Conservation (phyloP, 2,329 filamentous ascomycete genomes). For the Neopestalotiopsis rosae region DNA sequence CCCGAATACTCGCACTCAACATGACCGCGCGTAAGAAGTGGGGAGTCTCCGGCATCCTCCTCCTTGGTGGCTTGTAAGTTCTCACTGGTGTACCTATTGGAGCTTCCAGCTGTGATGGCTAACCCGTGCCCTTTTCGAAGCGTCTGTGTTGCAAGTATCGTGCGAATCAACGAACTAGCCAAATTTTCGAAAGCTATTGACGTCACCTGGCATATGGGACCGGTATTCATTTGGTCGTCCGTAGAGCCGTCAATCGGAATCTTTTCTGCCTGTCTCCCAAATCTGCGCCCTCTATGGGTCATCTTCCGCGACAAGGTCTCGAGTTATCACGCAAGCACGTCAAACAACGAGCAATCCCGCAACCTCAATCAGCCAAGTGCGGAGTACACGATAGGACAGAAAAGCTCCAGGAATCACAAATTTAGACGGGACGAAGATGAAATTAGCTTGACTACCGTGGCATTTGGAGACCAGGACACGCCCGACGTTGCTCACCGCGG, state of each 20-base stretch:
- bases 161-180: constrained; percentile 2
- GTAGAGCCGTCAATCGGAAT: constrained; percentile 4
- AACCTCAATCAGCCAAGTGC: background rate
- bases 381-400: background rate
- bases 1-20: background rate
- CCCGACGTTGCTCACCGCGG: background rate
- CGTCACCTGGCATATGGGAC: constrained; percentile 8
- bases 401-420: background rate
- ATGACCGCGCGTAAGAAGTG: constrained; percentile 3
- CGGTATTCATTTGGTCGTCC: constrained; percentile 7
- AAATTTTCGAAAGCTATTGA: background rate
- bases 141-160: background rate
- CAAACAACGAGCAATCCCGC: background rate
- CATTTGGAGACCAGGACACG: background rate
- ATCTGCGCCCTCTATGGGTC: background rate
- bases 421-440: background rate
- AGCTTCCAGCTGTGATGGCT: no score
- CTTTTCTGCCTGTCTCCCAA: background rate
- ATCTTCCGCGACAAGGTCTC: background rate
- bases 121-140: background rate
- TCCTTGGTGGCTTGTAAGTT: constrained; percentile 6
- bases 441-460: background rate
- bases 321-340: background rate
- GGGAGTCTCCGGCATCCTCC: constrained; percentile 3
- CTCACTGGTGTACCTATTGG: no score